Base-by-base conservation (phyloP, 106 monocot genomes). In the Dioscorea dumetorum region DNA sequence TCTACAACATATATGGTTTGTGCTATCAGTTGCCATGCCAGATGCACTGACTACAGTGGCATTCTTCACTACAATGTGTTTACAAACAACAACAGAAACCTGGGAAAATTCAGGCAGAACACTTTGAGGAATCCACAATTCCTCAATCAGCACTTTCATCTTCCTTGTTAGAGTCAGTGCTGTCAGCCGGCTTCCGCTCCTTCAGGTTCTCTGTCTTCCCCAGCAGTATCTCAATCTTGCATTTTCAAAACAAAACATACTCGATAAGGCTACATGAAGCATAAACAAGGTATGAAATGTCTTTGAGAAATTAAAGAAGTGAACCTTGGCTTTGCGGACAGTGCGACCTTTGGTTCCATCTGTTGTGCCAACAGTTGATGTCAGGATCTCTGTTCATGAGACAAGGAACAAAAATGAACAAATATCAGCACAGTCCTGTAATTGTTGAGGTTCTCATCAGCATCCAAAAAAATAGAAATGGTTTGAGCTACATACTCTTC, bases 201-300 rank as follows among this genome's bases (percentile, higher is more conserved):
- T 79, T 63, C 58, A 79, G 64, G n/a, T 69, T 69, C 19, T 79
- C 79, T 0, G 73, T 35, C 50, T 74, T 79, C n/a, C 62, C 70
- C 57, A 79, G 73, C 8, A 79, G 22, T 31, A 79, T 79, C 63
- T 79, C 79, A 49, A 79, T 68, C 79, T 74, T n/a, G 19, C 48
- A 48, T 24, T 12, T 9, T 12, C 17, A 50, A 28, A 4, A 28
- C 28, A 28, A 28, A 28, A 28, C 28, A 28, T 28, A 28, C 1
- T 28, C 3, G 28, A 3, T 28, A 28, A 28, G 28, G 3, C 28
- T 28, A 3, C 1, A 28, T 28, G 28, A 28, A 28, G 3, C 28
- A 28, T 1, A 28, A 28, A 3, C 28, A 28, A 28, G 28, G 28
- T 28, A 3, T 28, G 2, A 28, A 28, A 28, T 28, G 50, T 2